Percentiles rank a stretch among this genome's conserved stretches.
Evolutionary conservation across 139 green algal species (phyloP).

Genomic region (Pseudopediastrum boryanum): DNA sequence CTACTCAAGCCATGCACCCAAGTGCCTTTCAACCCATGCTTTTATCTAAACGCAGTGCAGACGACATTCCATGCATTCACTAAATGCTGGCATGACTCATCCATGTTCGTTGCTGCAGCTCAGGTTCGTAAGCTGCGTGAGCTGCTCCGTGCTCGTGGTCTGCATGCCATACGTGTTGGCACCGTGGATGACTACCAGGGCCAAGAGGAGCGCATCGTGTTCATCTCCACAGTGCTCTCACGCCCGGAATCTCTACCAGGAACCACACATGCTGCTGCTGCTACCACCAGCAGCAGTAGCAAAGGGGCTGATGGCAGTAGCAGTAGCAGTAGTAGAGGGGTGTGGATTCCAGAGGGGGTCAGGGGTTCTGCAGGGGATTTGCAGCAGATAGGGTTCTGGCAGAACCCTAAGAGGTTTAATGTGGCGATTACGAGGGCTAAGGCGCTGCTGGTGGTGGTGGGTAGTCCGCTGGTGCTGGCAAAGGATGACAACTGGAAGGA

Average conservation of each 20-base stretch:
- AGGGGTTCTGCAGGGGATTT: background rate
- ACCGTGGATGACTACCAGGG: constrained; percentile 86
- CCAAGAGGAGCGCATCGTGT: constrained; percentile 83
- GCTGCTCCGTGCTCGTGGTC: constrained; percentile 66
- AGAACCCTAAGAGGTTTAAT: constrained; percentile 86
- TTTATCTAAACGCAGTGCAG: no score
- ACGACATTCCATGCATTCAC: no score
- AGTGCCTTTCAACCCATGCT: no score
- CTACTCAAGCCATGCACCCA: no score
- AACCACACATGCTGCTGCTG: background rate
- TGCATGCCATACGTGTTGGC: constrained; percentile 75
- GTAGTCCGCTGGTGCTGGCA: constrained; percentile 72
- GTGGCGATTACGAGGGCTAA: constrained; percentile 84
- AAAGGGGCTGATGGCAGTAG: background rate
- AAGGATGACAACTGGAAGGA: constrained; percentile 73
- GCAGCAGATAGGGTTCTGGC: constrained; percentile 61
- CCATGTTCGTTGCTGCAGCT: background rate
- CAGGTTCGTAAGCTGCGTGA: constrained; percentile 79
- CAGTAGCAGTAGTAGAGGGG: constrained; percentile 4
- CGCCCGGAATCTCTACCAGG: constrained; percentile 43
- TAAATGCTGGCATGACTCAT: background rate
- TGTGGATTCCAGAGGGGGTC: background rate
- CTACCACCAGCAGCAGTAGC: background rate
- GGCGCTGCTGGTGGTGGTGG: constrained; percentile 83
- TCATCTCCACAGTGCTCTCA: constrained; percentile 80